A percentile compares a stretch with the other conserved stretches of the same genome.
phyloP scores from a whole-genome alignment of 768 basidiomycete species.

The Daedaleopsis sinensis region DNA sequence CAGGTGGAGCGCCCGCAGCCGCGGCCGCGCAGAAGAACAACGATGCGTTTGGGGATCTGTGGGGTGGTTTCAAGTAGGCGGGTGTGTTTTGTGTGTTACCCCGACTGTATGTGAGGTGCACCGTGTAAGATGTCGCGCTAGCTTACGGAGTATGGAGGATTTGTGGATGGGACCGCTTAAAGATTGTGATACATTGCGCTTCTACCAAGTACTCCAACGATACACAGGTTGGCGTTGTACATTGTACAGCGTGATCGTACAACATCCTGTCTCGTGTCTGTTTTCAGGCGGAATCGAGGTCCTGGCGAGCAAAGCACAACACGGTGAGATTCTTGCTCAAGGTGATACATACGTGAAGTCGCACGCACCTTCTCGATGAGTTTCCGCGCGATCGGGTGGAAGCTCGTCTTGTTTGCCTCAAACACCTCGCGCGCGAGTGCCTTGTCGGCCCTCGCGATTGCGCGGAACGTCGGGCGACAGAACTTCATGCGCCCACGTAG shows the following conservation, averaged over 20 bases:
- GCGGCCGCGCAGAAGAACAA: conserved; percentile 58
- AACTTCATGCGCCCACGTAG: conserved; percentile 87
- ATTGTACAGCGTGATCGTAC: conserved; percentile 9
- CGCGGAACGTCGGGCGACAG: conserved; percentile 70
- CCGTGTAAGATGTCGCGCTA: too few species aligned
- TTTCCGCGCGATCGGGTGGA: conserved; percentile 79
- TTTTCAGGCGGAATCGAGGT: conserved; percentile 20
- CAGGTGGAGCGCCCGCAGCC: conserved; percentile 27
- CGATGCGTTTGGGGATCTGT: conserved; percentile 81
- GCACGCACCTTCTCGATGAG: conserved; percentile 71
- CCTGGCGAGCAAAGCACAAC: not conserved
- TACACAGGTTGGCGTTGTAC: conserved; percentile 5
- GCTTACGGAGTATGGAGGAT: not conserved
- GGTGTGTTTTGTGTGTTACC: too few species aligned
- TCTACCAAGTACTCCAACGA: conserved; percentile 6
- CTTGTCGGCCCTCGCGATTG: conserved; percentile 53
- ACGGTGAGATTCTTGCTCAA: not conserved
- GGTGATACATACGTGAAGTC: not conserved
- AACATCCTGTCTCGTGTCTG: not conserved
- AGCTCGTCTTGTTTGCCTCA: conserved; percentile 47
- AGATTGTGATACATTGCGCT: not conserved
- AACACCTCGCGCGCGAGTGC: conserved; percentile 56
- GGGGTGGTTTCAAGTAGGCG: conserved; percentile 78
- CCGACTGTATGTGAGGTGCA: too few species aligned
- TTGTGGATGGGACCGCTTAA: too few species aligned